phyloP scores from a whole-genome alignment of 2,329 filamentous ascomycete species.

The Monilinia polystroma region DNA sequence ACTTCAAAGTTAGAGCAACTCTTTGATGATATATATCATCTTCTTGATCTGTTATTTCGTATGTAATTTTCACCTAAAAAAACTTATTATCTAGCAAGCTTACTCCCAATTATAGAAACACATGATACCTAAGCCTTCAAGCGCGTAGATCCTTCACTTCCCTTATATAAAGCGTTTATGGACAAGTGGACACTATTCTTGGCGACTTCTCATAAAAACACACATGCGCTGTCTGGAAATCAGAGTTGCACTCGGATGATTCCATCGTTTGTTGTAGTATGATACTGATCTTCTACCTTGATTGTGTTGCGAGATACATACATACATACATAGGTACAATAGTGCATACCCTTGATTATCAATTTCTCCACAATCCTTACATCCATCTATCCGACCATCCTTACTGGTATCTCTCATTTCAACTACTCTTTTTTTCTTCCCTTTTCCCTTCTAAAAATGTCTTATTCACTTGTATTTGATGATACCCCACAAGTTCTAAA shows the following conservation, averaged over 20 bases:
- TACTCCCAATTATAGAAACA: constrained; percentile 19
- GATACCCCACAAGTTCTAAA: constrained; percentile 13
- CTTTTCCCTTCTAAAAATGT: constrained; percentile 21
- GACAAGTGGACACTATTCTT: constrained; percentile 20
- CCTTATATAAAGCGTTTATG: not conserved
- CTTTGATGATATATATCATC: not conserved
- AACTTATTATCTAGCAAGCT: not conserved
- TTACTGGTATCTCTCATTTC: not conserved
- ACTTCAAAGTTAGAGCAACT: not conserved
- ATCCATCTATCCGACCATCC: not conserved
- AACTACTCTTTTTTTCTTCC: not conserved
- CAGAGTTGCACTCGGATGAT: constrained; percentile 5
- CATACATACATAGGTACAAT: too few relatives aligned
- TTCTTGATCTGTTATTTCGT: not conserved
- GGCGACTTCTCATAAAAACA: constrained; percentile 17
- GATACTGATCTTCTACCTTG: not conserved
- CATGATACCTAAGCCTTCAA: constrained; percentile 3
- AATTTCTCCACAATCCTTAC: not conserved
- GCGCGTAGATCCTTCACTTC: constrained; percentile 15
- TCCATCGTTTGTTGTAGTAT: not conserved
- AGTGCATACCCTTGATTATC: constrained; percentile 3
- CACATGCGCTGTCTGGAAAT: not conserved
- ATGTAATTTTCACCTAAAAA: not conserved
- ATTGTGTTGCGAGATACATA: not conserved
- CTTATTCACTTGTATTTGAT: not conserved